These are phyloP conservation scores for Bifiguratus adelaidae DNA, from an alignment of 192 early-diverging fungal genomes.

Conservation along the genomic window DNA sequence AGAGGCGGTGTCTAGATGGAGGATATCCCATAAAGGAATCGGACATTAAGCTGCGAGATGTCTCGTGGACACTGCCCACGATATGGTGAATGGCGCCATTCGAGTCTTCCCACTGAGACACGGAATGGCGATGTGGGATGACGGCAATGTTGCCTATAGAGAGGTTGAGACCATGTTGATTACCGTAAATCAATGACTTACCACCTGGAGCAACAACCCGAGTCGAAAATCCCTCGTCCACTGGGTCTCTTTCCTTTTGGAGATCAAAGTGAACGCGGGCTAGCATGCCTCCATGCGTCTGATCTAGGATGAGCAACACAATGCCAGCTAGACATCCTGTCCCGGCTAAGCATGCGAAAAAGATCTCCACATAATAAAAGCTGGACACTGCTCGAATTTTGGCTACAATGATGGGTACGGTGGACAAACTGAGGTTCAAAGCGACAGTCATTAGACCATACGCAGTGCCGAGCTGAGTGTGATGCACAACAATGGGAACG, in stretches of 20 bases:
- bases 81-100: slow-evolving; percentile 1
- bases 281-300: neutral
- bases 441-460: slow-evolving; percentile 51
- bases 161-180: neutral
- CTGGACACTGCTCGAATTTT: slow-evolving; percentile 21
- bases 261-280: neutral
- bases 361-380: slow-evolving; percentile 11
- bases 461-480: slow-evolving; percentile 54
- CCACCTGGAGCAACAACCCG: neutral
- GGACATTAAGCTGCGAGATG: too few relatives aligned
- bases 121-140: slow-evolving; percentile 1
- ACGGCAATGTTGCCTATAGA: neutral
- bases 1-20: neutral
- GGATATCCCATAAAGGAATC: too few relatives aligned
- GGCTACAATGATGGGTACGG: slow-evolving; percentile 51
- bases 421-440: slow-evolving; percentile 43
- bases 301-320: neutral
- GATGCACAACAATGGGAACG: slow-evolving; percentile 45
- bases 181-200: neutral
- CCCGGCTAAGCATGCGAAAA: slow-evolving; percentile 11
- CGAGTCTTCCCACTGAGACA: neutral
- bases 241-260: neutral
- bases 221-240: neutral
- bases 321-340: slow-evolving; percentile 2
- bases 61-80: neutral